phyloP scores from a whole-genome alignment of 148 eudicot species.

The Talinum fruticosum region DNA sequence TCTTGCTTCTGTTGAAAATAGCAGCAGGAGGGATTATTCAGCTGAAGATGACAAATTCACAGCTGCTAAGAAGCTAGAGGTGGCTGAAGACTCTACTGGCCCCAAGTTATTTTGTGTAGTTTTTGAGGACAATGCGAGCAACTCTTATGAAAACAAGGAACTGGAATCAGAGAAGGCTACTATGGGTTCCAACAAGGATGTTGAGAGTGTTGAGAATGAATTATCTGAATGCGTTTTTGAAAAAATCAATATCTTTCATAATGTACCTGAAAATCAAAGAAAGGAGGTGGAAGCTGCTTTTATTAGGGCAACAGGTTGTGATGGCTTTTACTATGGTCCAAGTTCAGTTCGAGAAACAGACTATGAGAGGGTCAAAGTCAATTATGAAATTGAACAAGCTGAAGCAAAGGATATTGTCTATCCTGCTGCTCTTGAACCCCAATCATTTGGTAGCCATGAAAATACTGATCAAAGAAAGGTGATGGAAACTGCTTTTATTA shows the following conservation, averaged over 20 bases:
- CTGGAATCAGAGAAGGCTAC: conserved; percentile 8
- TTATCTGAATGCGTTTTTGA: background rate
- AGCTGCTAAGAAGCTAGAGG: conserved; percentile 5
- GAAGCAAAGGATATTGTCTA: background rate
- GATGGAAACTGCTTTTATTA: background rate
- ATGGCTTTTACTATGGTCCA: background rate
- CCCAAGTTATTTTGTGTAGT: background rate
- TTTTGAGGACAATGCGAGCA: background rate
- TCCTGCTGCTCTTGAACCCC: background rate
- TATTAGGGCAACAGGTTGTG: background rate
- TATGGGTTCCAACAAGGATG: background rate
- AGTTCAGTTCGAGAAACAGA: background rate
- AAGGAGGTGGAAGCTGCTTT: background rate
- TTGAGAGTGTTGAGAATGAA: background rate
- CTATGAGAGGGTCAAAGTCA: conserved; percentile 1
- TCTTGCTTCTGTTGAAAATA: conserved; percentile 1
- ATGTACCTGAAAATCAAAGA: background rate
- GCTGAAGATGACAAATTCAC: background rate
- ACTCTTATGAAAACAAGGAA: background rate
- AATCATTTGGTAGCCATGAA: background rate
- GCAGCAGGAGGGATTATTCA: background rate
- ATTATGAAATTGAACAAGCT: background rate
- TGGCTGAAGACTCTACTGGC: background rate
- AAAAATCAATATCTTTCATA: too few species aligned
- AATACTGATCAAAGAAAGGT: background rate